Percentiles rank a stretch among this genome's conserved stretches.
These are phyloP conservation scores for Blastobotrys illinoisensis DNA, from an alignment of 1,139 yeast genomes.

Conservation along the genomic window DNA sequence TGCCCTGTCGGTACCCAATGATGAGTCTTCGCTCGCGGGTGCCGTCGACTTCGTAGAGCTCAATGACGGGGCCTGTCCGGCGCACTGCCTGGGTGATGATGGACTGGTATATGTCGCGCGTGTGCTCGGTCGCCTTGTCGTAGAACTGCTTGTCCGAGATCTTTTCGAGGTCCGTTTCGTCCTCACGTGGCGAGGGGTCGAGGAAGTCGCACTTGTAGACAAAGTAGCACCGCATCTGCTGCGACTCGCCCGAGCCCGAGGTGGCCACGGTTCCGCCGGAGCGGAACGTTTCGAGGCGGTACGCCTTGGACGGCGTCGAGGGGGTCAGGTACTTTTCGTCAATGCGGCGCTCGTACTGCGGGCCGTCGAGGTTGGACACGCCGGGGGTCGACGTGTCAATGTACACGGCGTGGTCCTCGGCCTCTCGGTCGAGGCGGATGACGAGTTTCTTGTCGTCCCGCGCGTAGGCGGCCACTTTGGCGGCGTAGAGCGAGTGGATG, in stretches of 20 bases:
- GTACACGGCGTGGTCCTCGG: slow-evolving; percentile 84
- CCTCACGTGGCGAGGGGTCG: slow-evolving; percentile 31
- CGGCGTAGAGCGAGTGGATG: slow-evolving; percentile 80
- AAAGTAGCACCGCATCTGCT: slow-evolving; percentile 72
- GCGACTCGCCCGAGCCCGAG: slow-evolving; percentile 31
- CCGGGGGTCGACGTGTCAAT: slow-evolving; percentile 63
- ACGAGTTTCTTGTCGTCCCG: slow-evolving; percentile 50
- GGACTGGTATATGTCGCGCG: slow-evolving; percentile 69
- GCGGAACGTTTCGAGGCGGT: slow-evolving; percentile 79
- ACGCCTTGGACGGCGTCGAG: slow-evolving; percentile 44
- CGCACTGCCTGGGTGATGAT: slow-evolving; percentile 64
- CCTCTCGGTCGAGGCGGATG: slow-evolving; percentile 70
- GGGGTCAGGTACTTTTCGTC: slow-evolving; percentile 76
- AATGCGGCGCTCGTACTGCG: slow-evolving; percentile 48
- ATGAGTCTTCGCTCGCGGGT: slow-evolving; percentile 77
- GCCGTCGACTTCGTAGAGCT: slow-evolving; percentile 75
- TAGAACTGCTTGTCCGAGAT: slow-evolving; percentile 78
- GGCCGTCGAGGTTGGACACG: slow-evolving; percentile 34
- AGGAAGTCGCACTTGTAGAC: slow-evolving; percentile 73
- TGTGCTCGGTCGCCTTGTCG: slow-evolving; percentile 73
- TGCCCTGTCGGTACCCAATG: slow-evolving; percentile 79
- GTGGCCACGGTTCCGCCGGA: slow-evolving; percentile 37
- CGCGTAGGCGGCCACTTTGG: slow-evolving; percentile 85
- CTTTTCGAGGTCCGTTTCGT: slow-evolving; percentile 50
- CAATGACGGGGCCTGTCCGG: slow-evolving; percentile 91